These are phyloP conservation scores for Helotiales sp. DNA, from an alignment of 2,329 filamentous ascomycete genomes.

Conservation along the genomic window DNA sequence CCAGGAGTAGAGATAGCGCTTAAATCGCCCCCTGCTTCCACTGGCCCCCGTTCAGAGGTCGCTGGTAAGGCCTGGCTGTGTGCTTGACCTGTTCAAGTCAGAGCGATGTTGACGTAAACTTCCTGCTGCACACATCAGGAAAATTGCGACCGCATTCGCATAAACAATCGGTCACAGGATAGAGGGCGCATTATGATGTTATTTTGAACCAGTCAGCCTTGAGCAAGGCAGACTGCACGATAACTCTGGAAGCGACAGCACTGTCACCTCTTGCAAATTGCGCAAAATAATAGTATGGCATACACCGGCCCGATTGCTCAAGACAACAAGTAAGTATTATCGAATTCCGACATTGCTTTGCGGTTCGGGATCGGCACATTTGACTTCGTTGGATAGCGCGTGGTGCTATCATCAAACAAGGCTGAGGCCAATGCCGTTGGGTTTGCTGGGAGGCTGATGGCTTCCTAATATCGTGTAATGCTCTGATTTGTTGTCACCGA, in stretches of 20 bases:
- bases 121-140: not conserved
- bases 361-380: too few relatives aligned
- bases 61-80: not conserved
- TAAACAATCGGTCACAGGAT: not conserved
- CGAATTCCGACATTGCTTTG: not conserved
- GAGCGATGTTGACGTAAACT: not conserved
- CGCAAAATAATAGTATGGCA: not conserved
- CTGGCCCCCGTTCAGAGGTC: not conserved
- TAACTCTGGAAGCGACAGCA: not conserved
- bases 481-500: not conserved
- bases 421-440: not conserved
- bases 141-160: not conserved
- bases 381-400: not conserved
- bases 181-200: not conserved
- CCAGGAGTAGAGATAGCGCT: not conserved
- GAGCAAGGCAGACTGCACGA: not conserved
- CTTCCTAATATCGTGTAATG: not conserved
- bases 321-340: not conserved
- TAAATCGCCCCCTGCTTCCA: not conserved
- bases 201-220: not conserved
- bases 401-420: not conserved
- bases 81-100: not conserved
- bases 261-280: not conserved
- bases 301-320: not conserved
- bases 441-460: not conserved